These are phyloP conservation scores for Tricholoma saponaceum DNA, from an alignment of 768 basidiomycete genomes.

Conservation along the genomic window DNA sequence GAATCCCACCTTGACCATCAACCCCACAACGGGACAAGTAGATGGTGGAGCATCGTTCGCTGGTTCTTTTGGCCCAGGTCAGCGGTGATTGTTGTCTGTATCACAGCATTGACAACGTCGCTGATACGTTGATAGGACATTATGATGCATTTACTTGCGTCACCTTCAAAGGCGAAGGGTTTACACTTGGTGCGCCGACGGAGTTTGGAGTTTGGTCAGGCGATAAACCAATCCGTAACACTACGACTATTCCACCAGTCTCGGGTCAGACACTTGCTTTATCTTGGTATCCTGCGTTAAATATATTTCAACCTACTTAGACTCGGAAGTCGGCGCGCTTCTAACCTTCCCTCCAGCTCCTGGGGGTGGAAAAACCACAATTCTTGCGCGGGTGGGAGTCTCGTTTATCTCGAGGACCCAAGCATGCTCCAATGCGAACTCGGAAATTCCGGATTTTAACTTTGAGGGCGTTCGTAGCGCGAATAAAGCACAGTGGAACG, in stretches of 20 bases:
- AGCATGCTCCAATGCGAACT: conserved; percentile 57
- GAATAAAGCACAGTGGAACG: conserved; percentile 50
- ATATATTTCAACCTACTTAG: background rate
- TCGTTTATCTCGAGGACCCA: conserved; percentile 59
- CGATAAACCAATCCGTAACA: conserved; percentile 31
- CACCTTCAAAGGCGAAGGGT: conserved; percentile 54
- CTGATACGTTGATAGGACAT: conserved; percentile 28
- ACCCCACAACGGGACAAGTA: conserved; percentile 40
- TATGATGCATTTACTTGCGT: conserved; percentile 59
- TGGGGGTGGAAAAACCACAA: conserved; percentile 28
- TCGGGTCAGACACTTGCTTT: background rate
- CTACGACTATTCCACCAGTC: background rate
- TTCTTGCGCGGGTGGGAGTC: conserved; percentile 61
- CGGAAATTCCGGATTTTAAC: conserved; percentile 56
- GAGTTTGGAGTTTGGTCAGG: conserved; percentile 56
- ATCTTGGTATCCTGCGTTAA: background rate
- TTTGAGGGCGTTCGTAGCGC: conserved; percentile 45
- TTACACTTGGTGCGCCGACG: conserved; percentile 38
- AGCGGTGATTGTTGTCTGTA: background rate
- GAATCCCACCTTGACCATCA: conserved; percentile 42
- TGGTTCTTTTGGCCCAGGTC: conserved; percentile 2
- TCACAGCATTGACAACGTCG: background rate
- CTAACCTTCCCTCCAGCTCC: conserved; percentile 47
- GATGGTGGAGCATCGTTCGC: background rate
- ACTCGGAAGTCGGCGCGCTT: conserved; percentile 37